Conservation (phyloP, 345 rosid genomes). For the Xanthoceras sorbifolium region DNA sequence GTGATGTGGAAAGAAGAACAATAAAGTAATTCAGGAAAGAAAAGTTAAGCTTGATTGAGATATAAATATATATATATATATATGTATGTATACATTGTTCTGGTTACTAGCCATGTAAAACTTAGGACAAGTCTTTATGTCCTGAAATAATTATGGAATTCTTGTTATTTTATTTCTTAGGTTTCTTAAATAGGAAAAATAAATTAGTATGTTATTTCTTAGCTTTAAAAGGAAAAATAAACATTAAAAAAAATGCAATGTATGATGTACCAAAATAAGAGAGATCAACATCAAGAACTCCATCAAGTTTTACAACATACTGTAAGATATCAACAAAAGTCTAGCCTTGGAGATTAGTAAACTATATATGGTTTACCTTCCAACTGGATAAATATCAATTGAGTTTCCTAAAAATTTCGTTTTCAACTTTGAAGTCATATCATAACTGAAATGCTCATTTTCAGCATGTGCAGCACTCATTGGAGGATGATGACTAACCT, state of each 20-base stretch:
- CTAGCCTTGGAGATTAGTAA: not conserved
- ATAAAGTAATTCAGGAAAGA: not conserved
- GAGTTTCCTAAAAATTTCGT: slow-evolving; percentile 84
- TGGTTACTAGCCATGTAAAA: not conserved
- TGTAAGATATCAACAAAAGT: not conserved
- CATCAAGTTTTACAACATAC: not conserved
- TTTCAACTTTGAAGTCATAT: slow-evolving; percentile 76
- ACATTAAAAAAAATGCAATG: not conserved
- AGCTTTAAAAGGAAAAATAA: not conserved
- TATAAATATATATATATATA: too few species aligned
- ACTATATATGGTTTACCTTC: slow-evolving; percentile 44
- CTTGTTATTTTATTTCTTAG: not conserved
- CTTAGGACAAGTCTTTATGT: not conserved
- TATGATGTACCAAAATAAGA: not conserved
- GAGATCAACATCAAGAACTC: not conserved
- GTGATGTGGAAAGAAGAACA: not conserved
- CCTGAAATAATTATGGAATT: not conserved
- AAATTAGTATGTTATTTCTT: not conserved
- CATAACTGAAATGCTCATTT: slow-evolving; percentile 78
- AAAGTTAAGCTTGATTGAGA: not conserved
- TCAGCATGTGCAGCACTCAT: slow-evolving; percentile 85
- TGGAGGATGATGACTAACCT: slow-evolving; percentile 91
- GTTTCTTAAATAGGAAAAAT: not conserved
- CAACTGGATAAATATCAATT: slow-evolving; percentile 76
- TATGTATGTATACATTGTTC: too few species aligned